Evolutionary conservation across 2,329 filamentous ascomycete species (phyloP).

Genomic region (Thielaviopsis musarum): DNA sequence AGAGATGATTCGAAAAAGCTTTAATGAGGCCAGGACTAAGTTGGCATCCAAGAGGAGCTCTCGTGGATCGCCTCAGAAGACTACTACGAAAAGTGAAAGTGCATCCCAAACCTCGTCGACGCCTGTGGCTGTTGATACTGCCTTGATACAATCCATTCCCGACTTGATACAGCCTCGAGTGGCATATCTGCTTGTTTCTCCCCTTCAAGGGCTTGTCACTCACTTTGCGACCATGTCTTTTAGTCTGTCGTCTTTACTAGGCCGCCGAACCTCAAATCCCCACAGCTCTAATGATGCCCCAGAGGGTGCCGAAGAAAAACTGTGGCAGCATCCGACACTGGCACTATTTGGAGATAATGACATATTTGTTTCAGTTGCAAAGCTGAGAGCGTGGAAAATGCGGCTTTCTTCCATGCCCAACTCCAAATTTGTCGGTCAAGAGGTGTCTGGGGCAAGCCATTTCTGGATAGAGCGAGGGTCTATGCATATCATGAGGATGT

Average conservation of each 20-base stretch:
- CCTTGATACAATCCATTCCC: constrained; percentile 14
- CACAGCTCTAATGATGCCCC: not conserved
- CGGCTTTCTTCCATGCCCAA: constrained; percentile 27
- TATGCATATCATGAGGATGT: constrained; percentile 20
- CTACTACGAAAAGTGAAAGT: not conserved
- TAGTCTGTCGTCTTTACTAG: not conserved
- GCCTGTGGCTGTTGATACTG: not conserved
- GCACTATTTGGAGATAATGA: constrained; percentile 63
- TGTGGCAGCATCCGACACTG: constrained; percentile 43
- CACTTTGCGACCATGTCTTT: constrained; percentile 47
- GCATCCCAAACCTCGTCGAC: not conserved
- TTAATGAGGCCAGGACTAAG: constrained; percentile 30
- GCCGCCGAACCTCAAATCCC: not conserved
- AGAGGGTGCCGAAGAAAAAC: constrained; percentile 32
- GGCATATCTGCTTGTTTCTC: constrained; percentile 52
- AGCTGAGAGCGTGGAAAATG: constrained; percentile 48
- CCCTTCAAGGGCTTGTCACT: constrained; percentile 42
- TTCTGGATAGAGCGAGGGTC: constrained; percentile 45
- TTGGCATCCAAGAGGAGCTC: constrained; percentile 17
- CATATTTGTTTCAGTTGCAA: constrained; percentile 49
- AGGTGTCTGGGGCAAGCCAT: constrained; percentile 39
- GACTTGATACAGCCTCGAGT: constrained; percentile 23
- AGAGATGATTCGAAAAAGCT: constrained; percentile 29
- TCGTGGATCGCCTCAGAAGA: constrained; percentile 3
- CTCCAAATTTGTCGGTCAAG: constrained; percentile 30